These are phyloP conservation scores for Candida sp. DNA, from an alignment of 1,139 yeast species.

Conservation along the genomic window DNA sequence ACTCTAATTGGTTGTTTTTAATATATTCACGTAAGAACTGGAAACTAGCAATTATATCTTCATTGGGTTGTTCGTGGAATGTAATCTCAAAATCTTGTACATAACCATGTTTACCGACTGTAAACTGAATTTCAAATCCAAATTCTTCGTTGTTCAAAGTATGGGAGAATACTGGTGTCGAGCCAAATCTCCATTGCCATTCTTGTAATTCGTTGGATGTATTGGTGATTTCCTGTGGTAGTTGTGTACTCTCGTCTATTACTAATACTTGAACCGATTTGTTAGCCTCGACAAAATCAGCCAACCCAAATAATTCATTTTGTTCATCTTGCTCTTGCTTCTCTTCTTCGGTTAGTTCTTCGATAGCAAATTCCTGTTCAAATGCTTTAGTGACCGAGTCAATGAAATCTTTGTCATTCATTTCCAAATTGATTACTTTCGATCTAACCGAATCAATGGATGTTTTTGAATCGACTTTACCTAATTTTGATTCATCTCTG, in stretches of 20 bases:
- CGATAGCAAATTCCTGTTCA: constrained; percentile 25
- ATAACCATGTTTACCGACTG: constrained; percentile 39
- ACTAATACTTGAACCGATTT: constrained; percentile 9
- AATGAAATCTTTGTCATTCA: constrained; percentile 46
- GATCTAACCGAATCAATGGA: constrained; percentile 75
- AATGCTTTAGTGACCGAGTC: constrained; percentile 47
- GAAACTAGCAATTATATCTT: constrained; percentile 21
- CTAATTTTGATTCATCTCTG: constrained; percentile 39
- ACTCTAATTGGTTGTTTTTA: constrained; percentile 22
- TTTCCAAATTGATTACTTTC: constrained; percentile 62
- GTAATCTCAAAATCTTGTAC: constrained; percentile 19
- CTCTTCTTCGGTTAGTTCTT: constrained; percentile 10
- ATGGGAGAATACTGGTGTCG: constrained; percentile 65
- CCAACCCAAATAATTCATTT: constrained; percentile 33
- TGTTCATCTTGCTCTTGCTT: constrained; percentile 18
- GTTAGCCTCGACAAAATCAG: constrained; percentile 24
- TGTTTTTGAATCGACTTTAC: constrained; percentile 53
- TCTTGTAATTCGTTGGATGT: constrained; percentile 42
- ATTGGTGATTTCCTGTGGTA: constrained; percentile 46
- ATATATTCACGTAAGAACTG: constrained; percentile 26
- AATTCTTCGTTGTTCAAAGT: constrained; percentile 25
- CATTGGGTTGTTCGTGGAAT: constrained; percentile 13
- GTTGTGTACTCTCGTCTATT: constrained; percentile 23
- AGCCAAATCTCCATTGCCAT: constrained; percentile 76
- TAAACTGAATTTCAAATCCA: constrained; percentile 32